phyloP scores from a whole-genome alignment of 441 rosid genomes.

The Arabidopsis lyrata region DNA sequence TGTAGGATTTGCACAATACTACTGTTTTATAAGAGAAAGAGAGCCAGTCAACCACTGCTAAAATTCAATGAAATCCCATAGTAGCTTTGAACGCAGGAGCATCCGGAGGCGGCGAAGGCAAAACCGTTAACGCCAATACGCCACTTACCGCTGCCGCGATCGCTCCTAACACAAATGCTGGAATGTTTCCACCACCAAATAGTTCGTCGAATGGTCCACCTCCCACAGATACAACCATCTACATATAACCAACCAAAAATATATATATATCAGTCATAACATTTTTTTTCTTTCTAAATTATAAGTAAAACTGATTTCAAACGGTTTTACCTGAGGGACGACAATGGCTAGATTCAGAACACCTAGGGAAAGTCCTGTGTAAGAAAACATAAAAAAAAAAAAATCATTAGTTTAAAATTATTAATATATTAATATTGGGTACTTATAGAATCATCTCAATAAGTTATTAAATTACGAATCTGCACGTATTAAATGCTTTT shows the following conservation, averaged over 20 bases:
- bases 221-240: slow-evolving; percentile 55
- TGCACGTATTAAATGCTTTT: slow-evolving; percentile 37
- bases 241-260: slow-evolving; percentile 10
- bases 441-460: slow-evolving; percentile 34
- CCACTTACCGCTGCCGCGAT: slow-evolving; percentile 72
- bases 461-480: slow-evolving; percentile 29
- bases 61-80: slow-evolving; percentile 54
- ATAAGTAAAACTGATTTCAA: slow-evolving; percentile 16
- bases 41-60: slow-evolving; percentile 22
- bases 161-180: slow-evolving; percentile 68
- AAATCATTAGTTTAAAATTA: slow-evolving; percentile 8
- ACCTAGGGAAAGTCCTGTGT: slow-evolving; percentile 83
- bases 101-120: slow-evolving; percentile 80
- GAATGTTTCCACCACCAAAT: slow-evolving; percentile 56
- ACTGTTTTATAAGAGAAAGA: slow-evolving; percentile 37
- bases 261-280: background rate
- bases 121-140: slow-evolving; percentile 58
- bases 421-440: background rate
- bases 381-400: background rate
- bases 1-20: slow-evolving; percentile 44
- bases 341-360: slow-evolving; percentile 85
- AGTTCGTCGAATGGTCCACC: slow-evolving; percentile 55
- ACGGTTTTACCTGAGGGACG: slow-evolving; percentile 70
- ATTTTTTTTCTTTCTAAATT: background rate
- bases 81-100: slow-evolving; percentile 44